Conservation (phyloP, 2,329 filamentous ascomycete species). For the Anisogramma anomala region DNA sequence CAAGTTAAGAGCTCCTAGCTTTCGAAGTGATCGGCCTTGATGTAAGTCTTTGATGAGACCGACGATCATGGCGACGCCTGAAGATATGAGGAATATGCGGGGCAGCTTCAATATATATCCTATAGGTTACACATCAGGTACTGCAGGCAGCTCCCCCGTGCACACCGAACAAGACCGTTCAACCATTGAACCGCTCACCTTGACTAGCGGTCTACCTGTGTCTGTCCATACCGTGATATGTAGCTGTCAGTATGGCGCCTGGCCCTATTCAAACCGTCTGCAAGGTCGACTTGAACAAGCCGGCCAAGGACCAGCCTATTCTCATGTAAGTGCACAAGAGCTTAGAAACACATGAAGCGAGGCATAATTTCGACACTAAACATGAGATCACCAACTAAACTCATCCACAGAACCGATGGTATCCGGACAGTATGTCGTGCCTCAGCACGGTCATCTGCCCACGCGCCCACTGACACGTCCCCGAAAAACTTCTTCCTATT, state of each 20-base stretch:
- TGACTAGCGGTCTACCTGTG: no score
- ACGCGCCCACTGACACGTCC: neutral
- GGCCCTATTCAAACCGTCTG: conserved; percentile 52
- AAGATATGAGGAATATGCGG: no score
- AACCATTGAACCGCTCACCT: neutral
- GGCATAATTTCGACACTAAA: neutral
- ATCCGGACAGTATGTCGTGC: conserved; percentile 65
- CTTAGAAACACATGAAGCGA: neutral
- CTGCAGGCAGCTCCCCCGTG: neutral
- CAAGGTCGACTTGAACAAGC: conserved; percentile 60
- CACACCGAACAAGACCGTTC: neutral
- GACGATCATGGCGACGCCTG: conserved; percentile 1
- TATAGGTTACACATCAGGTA: neutral
- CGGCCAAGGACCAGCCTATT: conserved; percentile 56
- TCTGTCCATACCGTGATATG: no score
- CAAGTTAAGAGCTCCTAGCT: conserved; percentile 8
- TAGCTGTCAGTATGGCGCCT: conserved; percentile 7
- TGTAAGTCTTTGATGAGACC: conserved; percentile 5
- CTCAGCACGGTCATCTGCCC: no score
- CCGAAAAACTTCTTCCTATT: neutral
- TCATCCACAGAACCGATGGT: conserved; percentile 71
- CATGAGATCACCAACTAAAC: neutral
- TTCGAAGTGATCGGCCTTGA: conserved; percentile 1
- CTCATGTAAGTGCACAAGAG: conserved; percentile 53
- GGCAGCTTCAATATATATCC: conserved; percentile 4